These are phyloP conservation scores for Clavispora asparagi DNA, from an alignment of 805 yeast genomes.

Conservation along the genomic window DNA sequence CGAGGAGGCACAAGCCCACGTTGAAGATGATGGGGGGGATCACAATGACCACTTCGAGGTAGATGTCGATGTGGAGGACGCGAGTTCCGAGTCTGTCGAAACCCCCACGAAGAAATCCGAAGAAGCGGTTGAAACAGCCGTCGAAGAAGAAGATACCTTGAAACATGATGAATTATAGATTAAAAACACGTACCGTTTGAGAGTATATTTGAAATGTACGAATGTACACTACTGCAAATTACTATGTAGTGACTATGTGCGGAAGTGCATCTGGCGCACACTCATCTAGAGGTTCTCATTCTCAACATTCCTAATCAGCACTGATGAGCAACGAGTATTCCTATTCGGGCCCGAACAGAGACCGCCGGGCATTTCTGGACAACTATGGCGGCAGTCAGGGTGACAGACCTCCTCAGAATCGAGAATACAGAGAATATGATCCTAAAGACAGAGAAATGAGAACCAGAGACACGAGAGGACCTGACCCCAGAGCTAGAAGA, in stretches of 20 bases:
- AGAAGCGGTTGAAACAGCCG: neutral
- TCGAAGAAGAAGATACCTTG: neutral
- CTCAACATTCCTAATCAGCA: neutral
- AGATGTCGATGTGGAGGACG: conserved; percentile 1
- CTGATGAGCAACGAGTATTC: neutral
- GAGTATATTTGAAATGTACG: neutral
- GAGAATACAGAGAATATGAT: neutral
- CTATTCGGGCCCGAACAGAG: neutral
- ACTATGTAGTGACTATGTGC: neutral
- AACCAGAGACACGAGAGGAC: conserved; percentile 11
- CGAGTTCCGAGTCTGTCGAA: conserved; percentile 2
- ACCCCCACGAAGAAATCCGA: neutral
- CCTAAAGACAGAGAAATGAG: conserved; percentile 3
- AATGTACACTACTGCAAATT: neutral
- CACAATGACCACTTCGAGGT: conserved; percentile 5
- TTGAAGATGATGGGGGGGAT: conserved; percentile 6
- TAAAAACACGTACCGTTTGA: neutral
- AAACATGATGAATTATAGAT: conserved; percentile 4
- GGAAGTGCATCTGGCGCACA: neutral
- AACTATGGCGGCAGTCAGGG: neutral
- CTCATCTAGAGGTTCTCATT: neutral
- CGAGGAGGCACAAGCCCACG: conserved; percentile 5
- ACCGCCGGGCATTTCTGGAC: neutral
- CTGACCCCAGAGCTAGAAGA: conserved; percentile 9
- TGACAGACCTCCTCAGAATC: neutral